These are phyloP conservation scores for Chimonanthus praecox DNA, from an alignment of 164 flowering plant genomes.

Conservation along the genomic window DNA sequence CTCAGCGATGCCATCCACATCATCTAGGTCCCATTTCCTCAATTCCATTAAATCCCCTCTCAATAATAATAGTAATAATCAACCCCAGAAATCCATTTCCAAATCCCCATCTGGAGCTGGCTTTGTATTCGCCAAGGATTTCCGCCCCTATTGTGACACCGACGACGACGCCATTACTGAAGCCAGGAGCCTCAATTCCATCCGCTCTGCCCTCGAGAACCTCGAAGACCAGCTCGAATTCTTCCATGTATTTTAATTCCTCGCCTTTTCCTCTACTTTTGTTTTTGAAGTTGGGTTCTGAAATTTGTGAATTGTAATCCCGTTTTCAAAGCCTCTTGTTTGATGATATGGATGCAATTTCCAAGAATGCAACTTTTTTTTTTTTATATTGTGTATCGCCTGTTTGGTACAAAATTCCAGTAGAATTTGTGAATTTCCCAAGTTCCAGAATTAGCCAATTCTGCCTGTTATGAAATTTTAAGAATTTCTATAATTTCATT, in stretches of 20 bases:
- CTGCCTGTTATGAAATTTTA: no score
- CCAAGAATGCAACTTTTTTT: no score
- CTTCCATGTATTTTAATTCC: slow-evolving; percentile 54
- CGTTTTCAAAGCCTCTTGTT: no score
- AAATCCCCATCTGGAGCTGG: slow-evolving; percentile 24
- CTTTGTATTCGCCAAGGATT: slow-evolving; percentile 64
- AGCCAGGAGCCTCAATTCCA: slow-evolving; percentile 77
- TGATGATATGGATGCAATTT: no score
- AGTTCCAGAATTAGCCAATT: no score
- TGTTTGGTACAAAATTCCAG: no score
- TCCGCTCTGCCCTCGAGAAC: slow-evolving; percentile 83
- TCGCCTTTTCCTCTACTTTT: slow-evolving; percentile 2
- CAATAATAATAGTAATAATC: not conserved
- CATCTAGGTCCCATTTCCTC: slow-evolving; percentile 71
- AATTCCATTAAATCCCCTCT: slow-evolving; percentile 38
- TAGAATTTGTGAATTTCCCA: no score
- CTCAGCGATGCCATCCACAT: slow-evolving; percentile 90
- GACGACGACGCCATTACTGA: slow-evolving; percentile 55
- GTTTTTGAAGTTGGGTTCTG: not conserved
- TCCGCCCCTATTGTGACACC: slow-evolving; percentile 18
- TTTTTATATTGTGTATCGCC: no score
- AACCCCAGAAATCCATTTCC: slow-evolving; percentile 7
- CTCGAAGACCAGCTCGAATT: slow-evolving; percentile 92
- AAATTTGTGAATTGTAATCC: no score
- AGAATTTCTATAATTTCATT: no score